Conservation (phyloP, 2,329 filamentous ascomycete genomes). For the Periconia sp. region DNA sequence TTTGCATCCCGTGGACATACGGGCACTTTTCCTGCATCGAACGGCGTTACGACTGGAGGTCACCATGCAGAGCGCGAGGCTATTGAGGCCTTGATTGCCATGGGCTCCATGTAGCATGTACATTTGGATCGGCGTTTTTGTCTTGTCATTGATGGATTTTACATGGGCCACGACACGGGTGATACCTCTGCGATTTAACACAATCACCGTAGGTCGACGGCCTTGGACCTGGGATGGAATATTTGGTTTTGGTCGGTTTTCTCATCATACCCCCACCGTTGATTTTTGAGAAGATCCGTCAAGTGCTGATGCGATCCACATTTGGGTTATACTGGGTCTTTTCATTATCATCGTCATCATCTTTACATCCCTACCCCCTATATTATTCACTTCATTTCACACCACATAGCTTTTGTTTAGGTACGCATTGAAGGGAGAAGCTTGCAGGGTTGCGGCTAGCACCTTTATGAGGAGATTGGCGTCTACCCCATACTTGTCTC, state of each 20-base stretch:
- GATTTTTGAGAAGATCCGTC: slow-evolving; percentile 42
- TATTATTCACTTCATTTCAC: no score
- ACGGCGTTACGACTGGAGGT: slow-evolving; percentile 31
- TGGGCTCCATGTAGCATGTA: slow-evolving; percentile 67
- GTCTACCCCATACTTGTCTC: no score
- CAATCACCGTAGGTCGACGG: slow-evolving; percentile 12
- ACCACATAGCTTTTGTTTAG: neutral
- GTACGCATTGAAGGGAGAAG: neutral
- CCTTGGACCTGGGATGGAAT: slow-evolving; percentile 23
- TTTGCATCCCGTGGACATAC: slow-evolving; percentile 39
- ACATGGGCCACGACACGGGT: slow-evolving; percentile 10
- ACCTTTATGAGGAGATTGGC: no score
- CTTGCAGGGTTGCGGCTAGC: no score
- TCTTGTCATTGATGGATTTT: slow-evolving; percentile 7
- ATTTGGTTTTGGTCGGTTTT: slow-evolving; percentile 8
- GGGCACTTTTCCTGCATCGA: slow-evolving; percentile 32
- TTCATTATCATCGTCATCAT: slow-evolving; percentile 22
- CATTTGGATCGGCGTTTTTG: slow-evolving; percentile 23
- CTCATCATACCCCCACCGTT: slow-evolving; percentile 13
- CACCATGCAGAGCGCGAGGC: slow-evolving; percentile 76
- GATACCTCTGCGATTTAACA: slow-evolving; percentile 10
- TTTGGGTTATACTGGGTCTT: slow-evolving; percentile 27
- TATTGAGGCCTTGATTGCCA: slow-evolving; percentile 78
- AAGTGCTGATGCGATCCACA: slow-evolving; percentile 49
- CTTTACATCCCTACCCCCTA: no score